Base-by-base conservation (phyloP, 1,139 yeast species). In the Yamadazyma siamensis region DNA sequence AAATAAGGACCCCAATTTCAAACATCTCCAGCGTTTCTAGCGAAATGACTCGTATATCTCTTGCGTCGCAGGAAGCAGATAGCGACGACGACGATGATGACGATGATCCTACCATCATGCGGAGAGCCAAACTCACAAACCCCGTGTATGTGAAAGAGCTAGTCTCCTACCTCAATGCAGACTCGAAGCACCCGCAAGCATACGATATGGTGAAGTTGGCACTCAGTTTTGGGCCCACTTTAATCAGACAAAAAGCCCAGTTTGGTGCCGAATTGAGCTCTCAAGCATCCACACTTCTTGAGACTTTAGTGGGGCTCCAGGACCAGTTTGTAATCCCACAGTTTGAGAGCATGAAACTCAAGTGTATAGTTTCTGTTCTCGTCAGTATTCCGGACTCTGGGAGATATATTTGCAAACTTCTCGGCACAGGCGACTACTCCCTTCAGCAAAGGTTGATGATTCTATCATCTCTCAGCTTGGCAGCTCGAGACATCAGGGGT, bases 141-240 rank as follows among this genome's bases (percentile, higher is more conserved):
- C 89, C 89, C 0, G 64, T 80, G 2, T 83, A 80, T 44, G 59
- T 83, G 17, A 74, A 75, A 37, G 85, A 79, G 30, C 54, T 82
- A n/a, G 41, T 80, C n/a, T 57, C 58, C 7, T 82, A 80, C 41
- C 50, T 83, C 11, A 48, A 51, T 8, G 47, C 61, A 0, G 80
- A 77, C 31, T 42, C 60, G 1, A 64, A 64, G 16, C 65, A 63
- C 27, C 55, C 60, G 2, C 54, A 60, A 29, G 73, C 80, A 0
- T 72, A 62, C 42, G 80, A 75, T 21, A 78, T 74, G 58, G 65
- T 63, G 20, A 50, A 57, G 23, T 36, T 68, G 7, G 85, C 83
- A 0, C 60, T 80, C n/a, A 47, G 48, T 2, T 39, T 53, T 13
- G 85, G 81, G 0, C 74, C 86, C 0, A 65, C 68, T 2, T 59